A percentile compares a stretch with the other conserved stretches of the same genome.
phyloP scores from a whole-genome alignment of 345 rosid species.

The Brassica cretica region DNA sequence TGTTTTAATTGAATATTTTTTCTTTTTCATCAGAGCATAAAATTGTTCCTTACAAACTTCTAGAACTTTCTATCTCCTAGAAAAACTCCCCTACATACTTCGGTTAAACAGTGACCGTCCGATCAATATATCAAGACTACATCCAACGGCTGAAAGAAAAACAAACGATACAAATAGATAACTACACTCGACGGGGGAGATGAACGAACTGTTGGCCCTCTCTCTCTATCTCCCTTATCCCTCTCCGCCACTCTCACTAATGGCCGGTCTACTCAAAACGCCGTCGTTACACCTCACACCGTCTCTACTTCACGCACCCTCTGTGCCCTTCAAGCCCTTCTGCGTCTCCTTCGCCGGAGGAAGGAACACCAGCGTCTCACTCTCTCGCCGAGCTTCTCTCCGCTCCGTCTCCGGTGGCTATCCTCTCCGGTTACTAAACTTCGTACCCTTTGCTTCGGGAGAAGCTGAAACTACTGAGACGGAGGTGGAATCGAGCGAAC shows the following conservation, averaged over 20 bases:
- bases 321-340: conserved; percentile 37
- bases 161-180: background rate
- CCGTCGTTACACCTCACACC: conserved; percentile 52
- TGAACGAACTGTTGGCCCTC: background rate
- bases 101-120: conserved; percentile 4
- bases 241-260: conserved; percentile 33
- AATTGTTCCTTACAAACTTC: background rate
- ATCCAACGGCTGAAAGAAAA: conserved; percentile 25
- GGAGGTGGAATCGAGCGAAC: conserved; percentile 51
- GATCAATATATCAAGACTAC: conserved; percentile 1
- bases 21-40: background rate
- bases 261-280: conserved; percentile 76
- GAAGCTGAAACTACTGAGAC: conserved; percentile 63
- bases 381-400: conserved; percentile 39
- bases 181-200: conserved; percentile 19
- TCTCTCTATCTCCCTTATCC: conserved; percentile 19
- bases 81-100: conserved; percentile 8
- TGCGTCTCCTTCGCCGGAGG: conserved; percentile 49
- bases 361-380: conserved; percentile 31
- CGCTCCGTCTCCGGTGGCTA: conserved; percentile 33
- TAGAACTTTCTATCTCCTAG: background rate
- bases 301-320: conserved; percentile 34
- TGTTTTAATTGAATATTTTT: too few relatives aligned
- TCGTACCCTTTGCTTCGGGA: conserved; percentile 60
- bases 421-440: conserved; percentile 47